Base-by-base conservation (phyloP, 2,329 filamentous ascomycete species). In the Cladobotryum protrusum region DNA sequence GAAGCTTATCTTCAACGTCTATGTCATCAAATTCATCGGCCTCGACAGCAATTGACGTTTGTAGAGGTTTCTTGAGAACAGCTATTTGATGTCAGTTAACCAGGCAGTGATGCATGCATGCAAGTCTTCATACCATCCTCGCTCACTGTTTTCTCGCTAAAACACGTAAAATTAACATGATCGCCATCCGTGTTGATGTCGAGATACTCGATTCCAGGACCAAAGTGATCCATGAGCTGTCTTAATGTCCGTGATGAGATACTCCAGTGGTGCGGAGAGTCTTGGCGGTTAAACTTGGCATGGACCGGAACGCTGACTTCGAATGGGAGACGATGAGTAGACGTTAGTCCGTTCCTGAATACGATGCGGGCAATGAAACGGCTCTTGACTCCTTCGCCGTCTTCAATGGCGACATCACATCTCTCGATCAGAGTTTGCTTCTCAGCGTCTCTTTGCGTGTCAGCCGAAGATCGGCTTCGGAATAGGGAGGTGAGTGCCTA, bases 151-250 rank as follows among this genome's bases (percentile, higher is more conserved):
- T 89, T 91, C 64, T 91, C 87, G 1, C 86, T 90, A 60, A 87
- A 91, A 62, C 86, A 90, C 20, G 86, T 88, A 59, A 92, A 88
- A 50, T 87, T 86, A 14, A 87, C 83, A 43, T 86, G 79, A 47
- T 87, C 82, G 12, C 83, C 82, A 53, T 89, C 82, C 0, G 84
- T 82, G 61, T 87, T 86, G 55, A 92, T 85, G 57, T 91, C 87
- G 2, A 92, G 76, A 57, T 90, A 85, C 64, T 92, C 87, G 32
- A 88, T 89, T 5, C 86, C 87, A 1, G 85, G 85, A 0, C 86
- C 86, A 61, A 91, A 91, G 61, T 89, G 87, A 52, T 91, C 87
- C 68, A 88, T 84, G 54, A 89, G 78, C 59, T 90, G 86, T 54
- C 85, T 80, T 46, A 92, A 68, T 0, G 84, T 84, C 52, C 81